Percentiles rank a stretch among this genome's conserved stretches.
These are phyloP conservation scores for Cinnamomum micranthum DNA, from an alignment of 164 flowering plant genomes.

Conservation along the genomic window DNA sequence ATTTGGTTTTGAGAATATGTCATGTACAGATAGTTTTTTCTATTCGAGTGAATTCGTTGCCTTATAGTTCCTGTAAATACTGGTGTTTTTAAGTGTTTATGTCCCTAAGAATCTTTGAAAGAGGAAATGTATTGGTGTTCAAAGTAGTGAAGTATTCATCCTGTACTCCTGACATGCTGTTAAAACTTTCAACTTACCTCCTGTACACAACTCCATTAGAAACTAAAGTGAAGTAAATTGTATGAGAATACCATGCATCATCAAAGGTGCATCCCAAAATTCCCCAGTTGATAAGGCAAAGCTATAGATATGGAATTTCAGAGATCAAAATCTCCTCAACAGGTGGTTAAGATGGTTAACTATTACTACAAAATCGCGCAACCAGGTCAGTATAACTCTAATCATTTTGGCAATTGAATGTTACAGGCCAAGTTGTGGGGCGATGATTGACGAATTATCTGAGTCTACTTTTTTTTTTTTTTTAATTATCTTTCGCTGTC, in stretches of 20 bases:
- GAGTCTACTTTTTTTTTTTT: too few relatives aligned
- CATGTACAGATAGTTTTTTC: slow-evolving; percentile 30
- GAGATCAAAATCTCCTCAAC: background rate
- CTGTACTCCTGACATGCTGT: too few relatives aligned
- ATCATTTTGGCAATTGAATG: too few relatives aligned
- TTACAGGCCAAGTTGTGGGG: too few relatives aligned
- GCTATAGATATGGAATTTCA: too few relatives aligned
- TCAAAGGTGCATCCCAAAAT: too few relatives aligned
- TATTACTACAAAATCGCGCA: too few relatives aligned
- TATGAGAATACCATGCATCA: background rate
- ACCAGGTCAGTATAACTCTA: too few relatives aligned
- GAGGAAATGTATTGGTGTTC: background rate
- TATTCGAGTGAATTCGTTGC: slow-evolving; percentile 23
- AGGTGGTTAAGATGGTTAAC: background rate
- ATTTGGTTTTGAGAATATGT: background rate
- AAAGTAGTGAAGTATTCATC: background rate
- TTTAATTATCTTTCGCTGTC: too few relatives aligned
- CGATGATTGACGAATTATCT: slow-evolving; percentile 5
- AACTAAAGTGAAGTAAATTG: background rate
- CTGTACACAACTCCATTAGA: background rate
- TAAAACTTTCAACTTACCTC: background rate
- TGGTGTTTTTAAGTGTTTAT: background rate
- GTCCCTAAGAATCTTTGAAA: background rate
- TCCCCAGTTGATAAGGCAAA: background rate
- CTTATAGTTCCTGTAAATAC: slow-evolving; percentile 10